Conservation (phyloP, 2,329 filamentous ascomycete species). For the Aspergillus sp. region DNA sequence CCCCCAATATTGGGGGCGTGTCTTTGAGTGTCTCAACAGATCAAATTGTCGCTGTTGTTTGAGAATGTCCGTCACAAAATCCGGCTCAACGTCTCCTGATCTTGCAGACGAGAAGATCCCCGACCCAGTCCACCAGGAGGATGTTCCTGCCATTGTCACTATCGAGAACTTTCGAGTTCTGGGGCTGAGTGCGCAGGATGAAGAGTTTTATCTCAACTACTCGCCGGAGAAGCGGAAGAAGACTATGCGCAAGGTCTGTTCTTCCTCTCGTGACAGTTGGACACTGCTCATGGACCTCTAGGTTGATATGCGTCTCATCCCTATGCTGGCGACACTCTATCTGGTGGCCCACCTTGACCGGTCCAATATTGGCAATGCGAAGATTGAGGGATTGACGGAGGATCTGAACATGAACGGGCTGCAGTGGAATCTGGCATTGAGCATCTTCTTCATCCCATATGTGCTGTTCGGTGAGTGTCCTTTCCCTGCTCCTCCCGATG, state of each 20-base stretch:
- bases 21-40: not conserved
- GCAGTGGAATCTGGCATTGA: constrained; percentile 20
- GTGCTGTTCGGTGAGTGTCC: constrained; percentile 10
- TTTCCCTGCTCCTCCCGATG: not conserved
- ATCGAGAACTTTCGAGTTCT: constrained; percentile 29
- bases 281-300: not conserved
- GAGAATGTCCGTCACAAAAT: too few relatives aligned
- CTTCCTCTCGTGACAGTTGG: not conserved
- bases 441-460: constrained; percentile 15
- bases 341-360: constrained; percentile 26
- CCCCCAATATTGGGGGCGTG: not conserved
- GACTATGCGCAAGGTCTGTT: constrained; percentile 11
- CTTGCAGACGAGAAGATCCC: not conserved
- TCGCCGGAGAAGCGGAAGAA: constrained; percentile 19
- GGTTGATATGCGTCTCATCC: constrained; percentile 18
- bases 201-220: constrained; percentile 28
- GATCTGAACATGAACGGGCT: constrained; percentile 20
- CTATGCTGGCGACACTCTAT: constrained; percentile 20
- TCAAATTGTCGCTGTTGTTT: too few relatives aligned
- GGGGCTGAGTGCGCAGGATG: constrained; percentile 26
- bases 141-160: constrained; percentile 14
- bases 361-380: constrained; percentile 30
- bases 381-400: constrained; percentile 22
- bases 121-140: constrained; percentile 4
- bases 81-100: not conserved